Conservation (phyloP, 179 eudicot species). For the Monotropa hypopitys region DNA sequence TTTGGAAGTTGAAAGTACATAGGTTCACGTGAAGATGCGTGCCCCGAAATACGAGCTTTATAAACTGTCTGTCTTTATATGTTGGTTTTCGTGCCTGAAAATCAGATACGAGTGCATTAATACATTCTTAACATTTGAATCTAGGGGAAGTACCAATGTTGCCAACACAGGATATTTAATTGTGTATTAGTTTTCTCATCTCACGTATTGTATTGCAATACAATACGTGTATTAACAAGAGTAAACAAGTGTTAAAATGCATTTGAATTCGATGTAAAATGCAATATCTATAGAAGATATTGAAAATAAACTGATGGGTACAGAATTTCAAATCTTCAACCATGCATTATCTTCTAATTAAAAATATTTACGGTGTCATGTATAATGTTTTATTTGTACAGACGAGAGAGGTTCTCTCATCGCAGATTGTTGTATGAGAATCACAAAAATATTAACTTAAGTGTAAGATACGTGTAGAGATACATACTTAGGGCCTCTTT, state of each 20-base stretch:
- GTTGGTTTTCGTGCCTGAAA: background rate
- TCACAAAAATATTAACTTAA: background rate
- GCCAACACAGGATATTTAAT: background rate
- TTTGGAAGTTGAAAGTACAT: background rate
- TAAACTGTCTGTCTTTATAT: background rate
- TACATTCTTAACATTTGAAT: background rate
- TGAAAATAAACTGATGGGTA: background rate
- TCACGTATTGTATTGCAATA: background rate
- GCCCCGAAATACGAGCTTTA: background rate
- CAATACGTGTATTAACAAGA: background rate
- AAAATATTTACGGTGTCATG: background rate
- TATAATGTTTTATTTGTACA: too few species aligned
- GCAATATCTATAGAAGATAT: background rate
- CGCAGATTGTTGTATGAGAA: too few species aligned
- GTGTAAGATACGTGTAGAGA: background rate
- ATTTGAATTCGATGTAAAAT: background rate
- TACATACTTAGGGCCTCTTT: too few species aligned
- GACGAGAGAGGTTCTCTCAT: too few species aligned
- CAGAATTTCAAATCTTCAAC: background rate
- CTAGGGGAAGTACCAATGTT: background rate
- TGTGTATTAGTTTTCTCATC: background rate
- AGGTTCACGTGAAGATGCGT: background rate
- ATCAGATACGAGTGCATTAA: background rate
- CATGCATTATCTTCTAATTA: background rate
- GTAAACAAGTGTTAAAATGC: background rate